A percentile compares a stretch with the other conserved stretches of the same genome.
Evolutionary conservation across 306 rosid genomes (phyloP).

Genomic region (Datisca glomerata): DNA sequence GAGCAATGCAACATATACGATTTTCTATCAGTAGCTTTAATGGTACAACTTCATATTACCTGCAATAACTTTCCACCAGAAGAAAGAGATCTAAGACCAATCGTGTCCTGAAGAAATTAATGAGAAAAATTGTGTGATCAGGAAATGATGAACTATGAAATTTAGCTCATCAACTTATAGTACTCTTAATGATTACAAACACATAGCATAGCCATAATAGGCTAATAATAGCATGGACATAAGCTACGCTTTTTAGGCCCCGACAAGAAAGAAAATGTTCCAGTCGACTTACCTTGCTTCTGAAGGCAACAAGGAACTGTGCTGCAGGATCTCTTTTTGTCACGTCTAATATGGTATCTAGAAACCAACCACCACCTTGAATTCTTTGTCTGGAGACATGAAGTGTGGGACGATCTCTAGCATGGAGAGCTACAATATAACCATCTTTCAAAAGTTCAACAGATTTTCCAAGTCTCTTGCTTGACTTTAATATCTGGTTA

Average conservation of each 20-base stretch:
- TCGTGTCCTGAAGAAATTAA: conserved; percentile 68
- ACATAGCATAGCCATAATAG: conserved; percentile 17
- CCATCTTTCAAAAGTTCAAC: conserved; percentile 78
- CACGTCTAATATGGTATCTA: conserved; percentile 67
- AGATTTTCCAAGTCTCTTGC: conserved; percentile 58
- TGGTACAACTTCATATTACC: conserved; percentile 28
- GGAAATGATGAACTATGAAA: too few species aligned
- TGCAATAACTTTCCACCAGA: conserved; percentile 96
- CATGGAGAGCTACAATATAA: conserved; percentile 63
- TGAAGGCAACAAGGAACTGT: conserved; percentile 66
- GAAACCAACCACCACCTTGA: conserved; percentile 93
- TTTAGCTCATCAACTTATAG: too few species aligned
- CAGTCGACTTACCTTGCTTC: conserved; percentile 67
- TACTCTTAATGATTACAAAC: too few species aligned
- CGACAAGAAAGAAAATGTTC: conserved; percentile 8
- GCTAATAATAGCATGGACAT: not conserved
- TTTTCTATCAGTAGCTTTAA: not conserved
- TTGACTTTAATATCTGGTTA: conserved; percentile 36
- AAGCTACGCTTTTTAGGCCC: conserved; percentile 1
- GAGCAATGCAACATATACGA: too few species aligned
- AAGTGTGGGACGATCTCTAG: conserved; percentile 52
- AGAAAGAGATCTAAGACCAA: conserved; percentile 91
- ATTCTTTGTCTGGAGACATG: conserved; percentile 86
- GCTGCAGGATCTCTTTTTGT: conserved; percentile 96
- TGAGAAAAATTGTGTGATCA: too few species aligned